A percentile compares a stretch with the other conserved stretches of the same genome.
Evolutionary conservation across 2,329 filamentous ascomycete species (phyloP).

Genomic region (Trichoderma sp.): DNA sequence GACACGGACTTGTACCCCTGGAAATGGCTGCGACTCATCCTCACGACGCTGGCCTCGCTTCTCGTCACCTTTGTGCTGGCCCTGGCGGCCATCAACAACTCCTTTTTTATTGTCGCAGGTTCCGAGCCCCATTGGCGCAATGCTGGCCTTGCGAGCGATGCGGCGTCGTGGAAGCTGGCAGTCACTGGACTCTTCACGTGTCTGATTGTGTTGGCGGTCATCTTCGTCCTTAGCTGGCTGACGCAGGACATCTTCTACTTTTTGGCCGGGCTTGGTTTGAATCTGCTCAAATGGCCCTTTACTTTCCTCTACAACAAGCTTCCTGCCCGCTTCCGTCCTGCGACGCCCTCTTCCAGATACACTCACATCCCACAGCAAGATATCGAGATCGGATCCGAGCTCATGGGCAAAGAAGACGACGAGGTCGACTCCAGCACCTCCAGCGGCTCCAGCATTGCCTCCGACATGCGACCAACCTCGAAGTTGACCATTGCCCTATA

Average conservation of each 20-base stretch:
- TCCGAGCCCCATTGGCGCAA: constrained; percentile 44
- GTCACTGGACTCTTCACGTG: constrained; percentile 39
- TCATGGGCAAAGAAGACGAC: constrained; percentile 30
- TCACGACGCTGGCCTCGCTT: constrained; percentile 31
- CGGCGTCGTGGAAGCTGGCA: constrained; percentile 38
- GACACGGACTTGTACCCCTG: constrained; percentile 33
- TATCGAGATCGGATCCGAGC: constrained; percentile 30
- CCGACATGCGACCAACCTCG: constrained; percentile 10
- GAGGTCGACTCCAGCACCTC: constrained; percentile 1
- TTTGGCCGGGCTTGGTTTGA: constrained; percentile 31
- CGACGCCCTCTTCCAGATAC: constrained; percentile 28
- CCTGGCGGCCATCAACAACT: constrained; percentile 33
- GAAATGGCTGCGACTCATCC: constrained; percentile 31
- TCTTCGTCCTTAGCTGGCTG: constrained; percentile 35
- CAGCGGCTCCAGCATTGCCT: constrained; percentile 15
- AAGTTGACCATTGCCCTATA: constrained; percentile 27
- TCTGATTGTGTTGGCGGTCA: constrained; percentile 30
- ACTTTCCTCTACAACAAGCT: constrained; percentile 28
- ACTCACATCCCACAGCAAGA: constrained; percentile 37
- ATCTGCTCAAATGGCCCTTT: constrained; percentile 37
- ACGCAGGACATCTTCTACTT: constrained; percentile 35
- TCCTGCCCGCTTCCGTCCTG: not conserved
- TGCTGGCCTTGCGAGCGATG: constrained; percentile 39
- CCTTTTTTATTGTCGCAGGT: constrained; percentile 37
- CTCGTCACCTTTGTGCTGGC: constrained; percentile 34